phyloP scores from a whole-genome alignment of 1,284 basidiomycete genomes.

The Anthracocystis walkeri region DNA sequence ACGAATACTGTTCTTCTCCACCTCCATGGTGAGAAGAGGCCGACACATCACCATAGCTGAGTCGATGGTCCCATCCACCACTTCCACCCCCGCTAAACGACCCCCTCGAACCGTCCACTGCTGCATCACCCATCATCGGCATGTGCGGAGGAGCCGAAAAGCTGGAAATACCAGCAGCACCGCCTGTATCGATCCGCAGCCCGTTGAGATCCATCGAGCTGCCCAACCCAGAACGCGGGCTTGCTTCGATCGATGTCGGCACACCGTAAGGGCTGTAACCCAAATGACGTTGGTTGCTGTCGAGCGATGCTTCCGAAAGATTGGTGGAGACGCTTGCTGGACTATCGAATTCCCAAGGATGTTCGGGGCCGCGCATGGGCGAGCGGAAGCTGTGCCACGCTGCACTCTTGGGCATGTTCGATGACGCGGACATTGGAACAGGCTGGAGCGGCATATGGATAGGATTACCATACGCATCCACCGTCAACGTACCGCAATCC shows the following conservation, averaged over 20 bases:
- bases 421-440: conserved; percentile 8
- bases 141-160: background rate
- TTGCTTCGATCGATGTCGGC: conserved; percentile 33
- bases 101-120: conserved; percentile 5
- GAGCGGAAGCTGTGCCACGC: conserved; percentile 38
- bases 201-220: conserved; percentile 37
- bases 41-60: conserved; percentile 14
- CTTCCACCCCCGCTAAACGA: conserved; percentile 7
- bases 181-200: conserved; percentile 36
- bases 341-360: conserved; percentile 44
- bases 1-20: conserved; percentile 8
- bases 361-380: conserved; percentile 17
- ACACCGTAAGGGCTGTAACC: conserved; percentile 39
- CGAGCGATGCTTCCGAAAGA: conserved; percentile 42
- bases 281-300: conserved; percentile 27
- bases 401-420: conserved; percentile 16
- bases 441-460: conserved; percentile 30
- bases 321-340: conserved; percentile 41
- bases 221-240: conserved; percentile 32
- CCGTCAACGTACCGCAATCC: conserved; percentile 9
- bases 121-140: conserved; percentile 9
- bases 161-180: conserved; percentile 14
- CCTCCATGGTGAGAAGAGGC: conserved; percentile 4
- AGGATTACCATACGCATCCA: conserved; percentile 19
- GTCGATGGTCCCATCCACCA: conserved; percentile 11